Conservation (phyloP, 805 yeast species). For the Candida namnaoensis region DNA sequence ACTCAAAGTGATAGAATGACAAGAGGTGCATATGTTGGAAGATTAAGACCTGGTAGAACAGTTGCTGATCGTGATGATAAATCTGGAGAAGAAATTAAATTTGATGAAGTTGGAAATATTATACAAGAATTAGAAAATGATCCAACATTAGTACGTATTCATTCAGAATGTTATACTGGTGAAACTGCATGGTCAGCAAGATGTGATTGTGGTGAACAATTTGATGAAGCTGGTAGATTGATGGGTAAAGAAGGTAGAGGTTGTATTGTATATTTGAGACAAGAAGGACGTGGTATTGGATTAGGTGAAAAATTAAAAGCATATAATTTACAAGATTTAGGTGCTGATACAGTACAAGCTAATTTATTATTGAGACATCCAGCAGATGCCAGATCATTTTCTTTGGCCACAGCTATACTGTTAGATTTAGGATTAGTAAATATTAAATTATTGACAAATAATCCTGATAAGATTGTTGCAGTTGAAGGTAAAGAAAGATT, state of each 20-base stretch:
- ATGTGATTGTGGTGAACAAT: slow-evolving; percentile 99
- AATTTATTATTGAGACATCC: slow-evolving; percentile 90
- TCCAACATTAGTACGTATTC: slow-evolving; percentile 75
- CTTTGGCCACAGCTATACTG: slow-evolving; percentile 88
- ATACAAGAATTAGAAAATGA: slow-evolving; percentile 18
- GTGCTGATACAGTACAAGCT: slow-evolving; percentile 98
- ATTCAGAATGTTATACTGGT: slow-evolving; percentile 97
- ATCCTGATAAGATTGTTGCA: slow-evolving; percentile 92
- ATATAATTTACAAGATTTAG: slow-evolving; percentile 91
- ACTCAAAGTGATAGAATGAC: slow-evolving; percentile 93
- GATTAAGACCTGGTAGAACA: slow-evolving; percentile 76
- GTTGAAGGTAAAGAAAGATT: slow-evolving; percentile 80
- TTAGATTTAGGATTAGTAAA: slow-evolving; percentile 69
- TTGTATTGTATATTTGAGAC: slow-evolving; percentile 90
- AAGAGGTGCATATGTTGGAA: slow-evolving; percentile 96
- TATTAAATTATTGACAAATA: slow-evolving; percentile 80
- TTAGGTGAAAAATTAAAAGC: slow-evolving; percentile 97
- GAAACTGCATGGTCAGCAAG: slow-evolving; percentile 99
- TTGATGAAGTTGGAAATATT: slow-evolving; percentile 31
- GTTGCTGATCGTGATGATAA: slow-evolving; percentile 55
- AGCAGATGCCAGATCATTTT: slow-evolving; percentile 93
- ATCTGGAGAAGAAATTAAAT: slow-evolving; percentile 27
- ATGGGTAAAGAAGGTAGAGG: slow-evolving; percentile 89
- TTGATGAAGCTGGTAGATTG: slow-evolving; percentile 92
- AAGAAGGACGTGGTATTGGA: slow-evolving; percentile 98